These are phyloP conservation scores for Umbelopsis vinacea DNA, from an alignment of 192 early-diverging fungal genomes.

Conservation along the genomic window DNA sequence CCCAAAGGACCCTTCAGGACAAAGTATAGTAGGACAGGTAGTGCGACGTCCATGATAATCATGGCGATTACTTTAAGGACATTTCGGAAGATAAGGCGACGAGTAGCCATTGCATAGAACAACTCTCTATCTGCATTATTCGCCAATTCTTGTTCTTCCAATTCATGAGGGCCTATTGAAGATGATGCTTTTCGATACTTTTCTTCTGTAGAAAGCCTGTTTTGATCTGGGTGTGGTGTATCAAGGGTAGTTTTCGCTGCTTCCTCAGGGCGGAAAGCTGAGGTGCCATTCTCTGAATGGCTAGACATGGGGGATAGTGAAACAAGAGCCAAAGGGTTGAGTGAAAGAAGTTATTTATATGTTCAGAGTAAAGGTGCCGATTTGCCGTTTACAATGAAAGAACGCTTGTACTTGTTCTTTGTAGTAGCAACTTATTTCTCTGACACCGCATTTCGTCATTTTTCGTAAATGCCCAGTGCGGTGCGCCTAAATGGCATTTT, in stretches of 20 bases:
- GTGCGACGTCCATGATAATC: conserved; percentile 15
- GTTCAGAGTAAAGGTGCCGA: not conserved
- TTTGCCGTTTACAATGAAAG: not conserved
- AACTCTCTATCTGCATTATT: conserved; percentile 4
- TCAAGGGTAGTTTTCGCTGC: not conserved
- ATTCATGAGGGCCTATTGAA: not conserved
- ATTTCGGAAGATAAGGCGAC: conserved; percentile 4
- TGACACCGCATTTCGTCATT: conserved; percentile 1
- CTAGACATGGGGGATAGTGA: not conserved
- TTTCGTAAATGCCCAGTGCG: not conserved
- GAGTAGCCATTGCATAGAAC: conserved; percentile 5
- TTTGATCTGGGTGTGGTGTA: not conserved
- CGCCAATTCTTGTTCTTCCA: conserved; percentile 2
- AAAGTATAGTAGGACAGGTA: conserved; percentile 11
- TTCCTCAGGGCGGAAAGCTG: not conserved
- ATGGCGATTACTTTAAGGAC: conserved; percentile 4
- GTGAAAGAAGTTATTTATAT: not conserved
- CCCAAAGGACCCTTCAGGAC: conserved; percentile 9
- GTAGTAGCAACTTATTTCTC: too few species aligned
- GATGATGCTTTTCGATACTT: not conserved
- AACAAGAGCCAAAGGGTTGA: not conserved
- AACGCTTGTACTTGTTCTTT: not conserved
- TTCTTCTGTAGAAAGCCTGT: not conserved
- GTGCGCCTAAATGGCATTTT: not conserved
- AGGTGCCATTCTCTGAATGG: not conserved